Percentiles rank a stretch among this genome's conserved stretches.
Evolutionary conservation across 2,329 filamentous ascomycete genomes (phyloP).

Genomic region (Xylariales sp.): DNA sequence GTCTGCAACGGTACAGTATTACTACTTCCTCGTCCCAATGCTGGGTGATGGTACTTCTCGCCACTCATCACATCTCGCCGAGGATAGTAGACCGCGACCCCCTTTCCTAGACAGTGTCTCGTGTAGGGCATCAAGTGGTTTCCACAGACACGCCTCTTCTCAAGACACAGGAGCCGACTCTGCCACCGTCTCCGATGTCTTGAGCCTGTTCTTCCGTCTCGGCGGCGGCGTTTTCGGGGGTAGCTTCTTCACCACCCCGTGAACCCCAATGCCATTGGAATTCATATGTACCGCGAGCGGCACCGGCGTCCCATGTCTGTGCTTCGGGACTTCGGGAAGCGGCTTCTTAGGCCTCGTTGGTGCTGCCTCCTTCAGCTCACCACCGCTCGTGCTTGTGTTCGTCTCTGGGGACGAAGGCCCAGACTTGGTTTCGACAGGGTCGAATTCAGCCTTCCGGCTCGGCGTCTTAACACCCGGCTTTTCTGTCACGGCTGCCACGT

Average conservation of each 20-base stretch:
- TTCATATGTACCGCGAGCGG: slow-evolving; percentile 15
- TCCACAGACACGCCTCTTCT: not conserved
- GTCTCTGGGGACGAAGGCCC: slow-evolving; percentile 4
- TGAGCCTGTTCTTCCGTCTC: slow-evolving; percentile 39
- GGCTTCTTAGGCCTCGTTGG: slow-evolving; percentile 37
- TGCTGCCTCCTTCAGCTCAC: slow-evolving; percentile 15
- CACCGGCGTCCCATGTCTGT: slow-evolving; percentile 47
- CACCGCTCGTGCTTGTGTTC: not conserved
- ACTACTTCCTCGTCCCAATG: no score
- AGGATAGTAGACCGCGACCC: no score
- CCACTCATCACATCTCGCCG: no score
- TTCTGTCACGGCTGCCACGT: slow-evolving; percentile 75
- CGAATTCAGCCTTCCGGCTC: slow-evolving; percentile 49
- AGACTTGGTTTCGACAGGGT: not conserved
- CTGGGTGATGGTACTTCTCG: no score
- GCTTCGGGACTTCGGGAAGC: slow-evolving; percentile 51
- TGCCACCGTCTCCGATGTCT: slow-evolving; percentile 24
- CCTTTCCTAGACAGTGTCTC: no score
- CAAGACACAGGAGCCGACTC: slow-evolving; percentile 10
- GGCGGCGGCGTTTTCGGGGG: slow-evolving; percentile 44
- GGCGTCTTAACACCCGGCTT: slow-evolving; percentile 80
- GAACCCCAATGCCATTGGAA: slow-evolving; percentile 18
- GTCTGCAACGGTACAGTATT: no score
- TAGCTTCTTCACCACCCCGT: slow-evolving; percentile 29
- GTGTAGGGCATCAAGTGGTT: not conserved